Base-by-base conservation (phyloP, 768 basidiomycete species). In the Pleurotus platypus region DNA sequence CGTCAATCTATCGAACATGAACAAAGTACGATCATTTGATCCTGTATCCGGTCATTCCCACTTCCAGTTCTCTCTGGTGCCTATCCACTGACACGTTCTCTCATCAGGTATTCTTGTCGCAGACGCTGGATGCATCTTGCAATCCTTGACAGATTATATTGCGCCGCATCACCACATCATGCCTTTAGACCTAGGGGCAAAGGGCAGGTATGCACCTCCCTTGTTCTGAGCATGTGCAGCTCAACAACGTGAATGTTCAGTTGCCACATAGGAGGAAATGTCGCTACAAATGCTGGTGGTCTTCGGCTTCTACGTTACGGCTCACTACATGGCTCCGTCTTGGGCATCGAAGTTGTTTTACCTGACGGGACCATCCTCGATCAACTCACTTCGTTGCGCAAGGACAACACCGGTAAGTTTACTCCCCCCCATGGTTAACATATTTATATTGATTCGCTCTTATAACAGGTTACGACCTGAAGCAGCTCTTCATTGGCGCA, bases 261-360 rank as follows among this genome's bases (percentile, higher is more conserved):
- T 64, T 99, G 97, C 77, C 96, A 98, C 66, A 95, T 99, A 61
- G 97, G 96, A 48, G 97, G 97, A 35, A 98, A 98, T 70, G 81
- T 98, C 24, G 86, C 97, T 1, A 98, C 97, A 4, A 99, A 99
- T 66, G 97, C 97, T 24, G 97, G 97, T 16, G 97, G 97, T n/a
- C 80, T 99, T 6, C 84, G 97, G 1, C 80, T 99, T 20, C 74
- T 99, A 42, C 84, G 97, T 20, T 99, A 98, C 66, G 97, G 97
- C 46, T 94, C 92, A 39, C 77, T 99, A 4, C 97, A 96, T 66
- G 97, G 97, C 16, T 87, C 87, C 11, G 96, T 98, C 2, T 82
- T 99, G 2, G 97, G 97, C 16, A 78, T 99, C 12, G 97, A 99
- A 69, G 94, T 95, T 18, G 97, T 98, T 8, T 77, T 98, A 16